Percentiles rank a stretch among this genome's conserved stretches.
These are phyloP conservation scores for Torulaspora gathmanii DNA, from an alignment of 805 yeast genomes.

Conservation along the genomic window DNA sequence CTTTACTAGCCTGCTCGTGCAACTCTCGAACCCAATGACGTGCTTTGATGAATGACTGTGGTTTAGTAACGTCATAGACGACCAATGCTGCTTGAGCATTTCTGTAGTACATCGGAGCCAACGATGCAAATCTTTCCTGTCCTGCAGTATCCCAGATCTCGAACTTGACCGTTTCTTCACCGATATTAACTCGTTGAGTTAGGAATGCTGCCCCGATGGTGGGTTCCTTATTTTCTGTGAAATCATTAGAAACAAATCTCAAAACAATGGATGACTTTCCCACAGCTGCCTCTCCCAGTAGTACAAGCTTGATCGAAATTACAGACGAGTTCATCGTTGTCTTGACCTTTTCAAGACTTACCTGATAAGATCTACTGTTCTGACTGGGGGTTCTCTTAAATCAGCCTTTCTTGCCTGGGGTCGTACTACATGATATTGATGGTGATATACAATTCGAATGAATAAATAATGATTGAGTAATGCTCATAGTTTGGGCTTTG, in stretches of 20 bases:
- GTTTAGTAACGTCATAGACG: slow-evolving; percentile 92
- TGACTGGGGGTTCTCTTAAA: background rate
- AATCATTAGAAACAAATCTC: slow-evolving; percentile 89
- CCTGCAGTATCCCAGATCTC: slow-evolving; percentile 98
- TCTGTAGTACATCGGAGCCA: slow-evolving; percentile 96
- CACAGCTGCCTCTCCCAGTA: slow-evolving; percentile 96
- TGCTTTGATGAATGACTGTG: slow-evolving; percentile 91
- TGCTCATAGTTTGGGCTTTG: slow-evolving; percentile 25
- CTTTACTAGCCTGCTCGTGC: slow-evolving; percentile 91
- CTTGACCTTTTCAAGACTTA: too few species aligned
- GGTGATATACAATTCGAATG: background rate
- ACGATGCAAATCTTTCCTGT: slow-evolving; percentile 91
- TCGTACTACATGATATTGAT: slow-evolving; percentile 5
- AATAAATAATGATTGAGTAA: background rate
- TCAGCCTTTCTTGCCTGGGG: background rate
- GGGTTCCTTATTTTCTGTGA: slow-evolving; percentile 95
- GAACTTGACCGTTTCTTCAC: slow-evolving; percentile 81
- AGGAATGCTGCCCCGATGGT: slow-evolving; percentile 97
- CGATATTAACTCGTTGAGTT: slow-evolving; percentile 87
- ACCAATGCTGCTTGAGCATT: slow-evolving; percentile 96
- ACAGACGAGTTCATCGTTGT: slow-evolving; percentile 29
- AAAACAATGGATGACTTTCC: slow-evolving; percentile 92
- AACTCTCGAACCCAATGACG: slow-evolving; percentile 97
- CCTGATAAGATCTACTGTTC: background rate
- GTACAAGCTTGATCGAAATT: slow-evolving; percentile 69